These are phyloP conservation scores for Oemleria cerasiformis DNA, from an alignment of 306 rosid genomes.

Conservation along the genomic window DNA sequence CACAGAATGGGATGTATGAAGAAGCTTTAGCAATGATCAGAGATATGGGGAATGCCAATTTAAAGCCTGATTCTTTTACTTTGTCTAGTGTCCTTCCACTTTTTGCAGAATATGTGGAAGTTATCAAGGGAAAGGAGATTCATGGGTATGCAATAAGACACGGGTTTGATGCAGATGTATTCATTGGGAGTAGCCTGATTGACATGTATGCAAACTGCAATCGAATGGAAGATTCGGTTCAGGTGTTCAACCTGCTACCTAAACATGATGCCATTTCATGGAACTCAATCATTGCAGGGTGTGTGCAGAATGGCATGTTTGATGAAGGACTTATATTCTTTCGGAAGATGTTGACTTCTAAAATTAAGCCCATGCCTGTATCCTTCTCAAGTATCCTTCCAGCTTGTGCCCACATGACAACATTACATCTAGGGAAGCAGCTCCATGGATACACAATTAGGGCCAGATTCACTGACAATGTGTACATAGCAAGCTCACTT, in stretches of 20 bases:
- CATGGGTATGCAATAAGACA: conserved; percentile 67
- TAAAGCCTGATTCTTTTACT: conserved; percentile 76
- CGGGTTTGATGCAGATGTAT: conserved; percentile 63
- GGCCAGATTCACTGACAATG: conserved; percentile 50
- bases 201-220: conserved; percentile 89
- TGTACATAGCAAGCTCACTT: conserved; percentile 65
- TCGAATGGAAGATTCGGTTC: conserved; percentile 39
- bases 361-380: conserved; percentile 50
- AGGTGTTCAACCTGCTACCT: conserved; percentile 46
- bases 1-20: conserved; percentile 56
- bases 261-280: conserved; percentile 60
- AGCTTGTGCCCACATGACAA: conserved; percentile 82
- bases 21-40: conserved; percentile 57
- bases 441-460: conserved; percentile 72
- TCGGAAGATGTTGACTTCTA: conserved; percentile 55
- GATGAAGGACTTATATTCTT: conserved; percentile 60
- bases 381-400: conserved; percentile 84
- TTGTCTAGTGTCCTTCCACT: conserved; percentile 77
- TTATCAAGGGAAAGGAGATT: conserved; percentile 74
- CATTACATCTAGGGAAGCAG: conserved; percentile 77
- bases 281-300: conserved; percentile 83
- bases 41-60: conserved; percentile 47
- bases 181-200: conserved; percentile 74
- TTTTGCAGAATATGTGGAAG: conserved; percentile 59
- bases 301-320: conserved; percentile 78